Percentiles rank a stretch among this genome's conserved stretches.
Evolutionary conservation across 768 basidiomycete genomes (phyloP).

Genomic region (Boletus vermiculosoides): DNA sequence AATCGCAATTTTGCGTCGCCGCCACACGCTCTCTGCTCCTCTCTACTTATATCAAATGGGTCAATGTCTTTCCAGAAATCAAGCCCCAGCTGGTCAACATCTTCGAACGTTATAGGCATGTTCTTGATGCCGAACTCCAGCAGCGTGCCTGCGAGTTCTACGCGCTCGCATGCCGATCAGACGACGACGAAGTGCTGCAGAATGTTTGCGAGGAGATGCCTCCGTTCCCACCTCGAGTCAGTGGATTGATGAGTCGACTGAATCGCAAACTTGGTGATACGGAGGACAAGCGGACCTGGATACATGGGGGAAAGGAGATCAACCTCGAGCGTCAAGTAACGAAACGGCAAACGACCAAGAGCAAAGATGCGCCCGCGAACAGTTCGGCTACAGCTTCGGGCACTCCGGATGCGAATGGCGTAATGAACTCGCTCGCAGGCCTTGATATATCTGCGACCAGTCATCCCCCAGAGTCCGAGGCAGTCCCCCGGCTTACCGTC

Average conservation of each 20-base stretch:
- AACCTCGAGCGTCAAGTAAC: slow-evolving; percentile 74
- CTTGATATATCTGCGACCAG: slow-evolving; percentile 57
- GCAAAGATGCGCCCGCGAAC: slow-evolving; percentile 33
- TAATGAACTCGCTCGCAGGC: slow-evolving; percentile 77
- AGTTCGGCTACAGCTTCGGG: slow-evolving; percentile 38
- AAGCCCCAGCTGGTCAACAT: slow-evolving; percentile 90
- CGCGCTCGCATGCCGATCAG: slow-evolving; percentile 76
- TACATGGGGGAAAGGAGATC: slow-evolving; percentile 91
- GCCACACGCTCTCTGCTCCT: slow-evolving; percentile 89
- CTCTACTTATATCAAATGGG: slow-evolving; percentile 99
- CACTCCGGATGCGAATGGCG: slow-evolving; percentile 45
- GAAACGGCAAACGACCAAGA: slow-evolving; percentile 48
- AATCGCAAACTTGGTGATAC: slow-evolving; percentile 89
- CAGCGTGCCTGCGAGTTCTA: slow-evolving; percentile 99
- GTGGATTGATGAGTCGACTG: slow-evolving; percentile 80
- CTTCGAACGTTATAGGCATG: slow-evolving; percentile 96
- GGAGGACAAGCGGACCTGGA: slow-evolving; percentile 95
- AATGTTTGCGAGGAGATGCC: slow-evolving; percentile 99
- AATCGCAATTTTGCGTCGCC: slow-evolving; percentile 92
- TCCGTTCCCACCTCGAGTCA: slow-evolving; percentile 93
- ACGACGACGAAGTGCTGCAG: slow-evolving; percentile 90
- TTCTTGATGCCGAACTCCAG: slow-evolving; percentile 94
- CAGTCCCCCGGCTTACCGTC: slow-evolving; percentile 52
- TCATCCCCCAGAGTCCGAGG: slow-evolving; percentile 18
- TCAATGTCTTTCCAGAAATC: slow-evolving; percentile 99